Percentiles rank a stretch among this genome's conserved stretches.
Evolutionary conservation across 352 stramenopile species (phyloP).

Genomic region (Globisporangium parvum): DNA sequence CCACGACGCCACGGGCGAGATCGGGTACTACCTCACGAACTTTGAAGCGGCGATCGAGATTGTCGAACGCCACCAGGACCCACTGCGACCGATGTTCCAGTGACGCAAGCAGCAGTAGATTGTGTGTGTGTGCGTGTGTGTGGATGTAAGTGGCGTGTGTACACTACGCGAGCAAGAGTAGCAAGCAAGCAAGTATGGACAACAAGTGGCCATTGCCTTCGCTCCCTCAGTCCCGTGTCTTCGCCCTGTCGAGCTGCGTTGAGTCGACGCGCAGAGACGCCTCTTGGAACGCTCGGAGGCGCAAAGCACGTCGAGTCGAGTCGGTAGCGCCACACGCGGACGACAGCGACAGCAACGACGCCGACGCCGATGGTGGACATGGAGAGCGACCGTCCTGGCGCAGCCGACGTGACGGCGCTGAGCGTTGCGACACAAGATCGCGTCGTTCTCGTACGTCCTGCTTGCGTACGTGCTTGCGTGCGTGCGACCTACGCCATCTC

Average conservation of each 20-base stretch:
- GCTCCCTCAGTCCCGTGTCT: too few relatives aligned
- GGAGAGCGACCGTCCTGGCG: background rate
- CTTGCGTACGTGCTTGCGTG: background rate
- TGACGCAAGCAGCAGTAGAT: background rate
- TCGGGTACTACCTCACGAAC: conserved; percentile 70
- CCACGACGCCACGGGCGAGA: conserved; percentile 54
- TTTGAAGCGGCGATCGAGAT: conserved; percentile 62
- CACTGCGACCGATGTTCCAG: conserved; percentile 30
- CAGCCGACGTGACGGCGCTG: conserved; percentile 28
- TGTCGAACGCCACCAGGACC: conserved; percentile 37
- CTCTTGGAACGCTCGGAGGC: too few relatives aligned
- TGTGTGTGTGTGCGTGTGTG: background rate
- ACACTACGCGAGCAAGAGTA: background rate
- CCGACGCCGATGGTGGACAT: too few relatives aligned
- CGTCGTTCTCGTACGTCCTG: conserved; percentile 31
- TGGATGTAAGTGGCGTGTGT: background rate
- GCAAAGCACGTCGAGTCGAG: too few relatives aligned
- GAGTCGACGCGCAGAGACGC: too few relatives aligned
- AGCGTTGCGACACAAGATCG: conserved; percentile 21
- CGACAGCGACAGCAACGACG: too few relatives aligned
- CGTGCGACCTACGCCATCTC: background rate
- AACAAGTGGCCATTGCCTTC: too few relatives aligned
- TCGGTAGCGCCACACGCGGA: too few relatives aligned
- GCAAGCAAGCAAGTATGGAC: too few relatives aligned
- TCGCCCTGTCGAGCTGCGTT: too few relatives aligned